Conservation (phyloP, 805 yeast species). For the Yarrowia bubula region DNA sequence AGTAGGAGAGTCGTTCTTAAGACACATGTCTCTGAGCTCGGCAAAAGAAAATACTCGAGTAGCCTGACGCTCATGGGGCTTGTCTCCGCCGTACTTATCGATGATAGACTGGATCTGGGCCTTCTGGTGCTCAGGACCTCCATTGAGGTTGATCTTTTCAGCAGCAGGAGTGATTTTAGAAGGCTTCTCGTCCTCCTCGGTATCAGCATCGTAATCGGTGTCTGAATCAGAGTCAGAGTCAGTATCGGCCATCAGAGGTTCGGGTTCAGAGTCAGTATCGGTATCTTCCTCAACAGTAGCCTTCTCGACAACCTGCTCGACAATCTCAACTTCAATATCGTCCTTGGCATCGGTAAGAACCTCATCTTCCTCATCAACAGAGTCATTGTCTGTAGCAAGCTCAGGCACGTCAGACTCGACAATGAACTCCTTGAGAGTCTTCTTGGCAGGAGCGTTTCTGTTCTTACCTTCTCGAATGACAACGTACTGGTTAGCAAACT, state of each 20-base stretch:
- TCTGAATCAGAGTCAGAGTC: conserved; percentile 8
- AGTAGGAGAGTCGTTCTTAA: conserved; percentile 1
- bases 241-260: conserved; percentile 11
- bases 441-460: conserved; percentile 9
- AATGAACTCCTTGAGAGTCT: conserved; percentile 11
- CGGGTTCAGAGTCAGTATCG: conserved; percentile 8
- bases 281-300: neutral
- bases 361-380: conserved; percentile 19
- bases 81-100: neutral
- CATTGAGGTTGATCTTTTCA: conserved; percentile 12
- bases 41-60: conserved; percentile 9
- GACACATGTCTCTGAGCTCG: conserved; percentile 3
- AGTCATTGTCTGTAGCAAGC: conserved; percentile 11
- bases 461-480: conserved; percentile 22
- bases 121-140: conserved; percentile 10
- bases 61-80: neutral
- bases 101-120: conserved; percentile 18
- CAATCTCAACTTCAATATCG: conserved; percentile 18
- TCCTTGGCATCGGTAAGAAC: conserved; percentile 16
- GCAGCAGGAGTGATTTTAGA: conserved; percentile 18
- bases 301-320: neutral
- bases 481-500: neutral
- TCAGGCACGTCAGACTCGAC: conserved; percentile 16
- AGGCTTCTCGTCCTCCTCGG: conserved; percentile 18
- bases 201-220: conserved; percentile 9